These are phyloP conservation scores for Vigna hirtella DNA, from an alignment of 306 rosid species.

Conservation along the genomic window DNA sequence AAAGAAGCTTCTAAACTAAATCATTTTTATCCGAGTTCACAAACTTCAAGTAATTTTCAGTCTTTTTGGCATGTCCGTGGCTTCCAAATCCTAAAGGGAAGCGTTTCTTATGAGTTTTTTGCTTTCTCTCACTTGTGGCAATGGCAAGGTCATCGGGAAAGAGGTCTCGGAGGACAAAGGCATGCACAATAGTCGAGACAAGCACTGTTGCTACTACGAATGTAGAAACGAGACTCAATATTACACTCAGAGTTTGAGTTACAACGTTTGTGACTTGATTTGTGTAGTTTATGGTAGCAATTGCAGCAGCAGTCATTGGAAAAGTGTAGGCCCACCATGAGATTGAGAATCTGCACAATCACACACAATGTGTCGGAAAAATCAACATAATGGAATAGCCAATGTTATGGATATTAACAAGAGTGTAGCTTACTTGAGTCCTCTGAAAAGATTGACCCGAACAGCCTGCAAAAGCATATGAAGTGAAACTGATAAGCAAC, in stretches of 20 bases:
- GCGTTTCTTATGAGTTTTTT: constrained; percentile 51
- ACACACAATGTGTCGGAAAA: constrained; percentile 36
- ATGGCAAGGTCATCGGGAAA: constrained; percentile 81
- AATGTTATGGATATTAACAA: not conserved
- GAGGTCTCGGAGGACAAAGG: constrained; percentile 68
- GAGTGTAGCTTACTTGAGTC: constrained; percentile 63
- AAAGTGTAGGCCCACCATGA: constrained; percentile 94
- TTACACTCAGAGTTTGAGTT: constrained; percentile 57
- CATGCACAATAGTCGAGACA: constrained; percentile 57
- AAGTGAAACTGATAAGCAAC: constrained; percentile 24
- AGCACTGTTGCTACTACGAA: constrained; percentile 57
- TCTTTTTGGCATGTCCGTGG: constrained; percentile 48
- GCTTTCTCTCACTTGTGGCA: constrained; percentile 67
- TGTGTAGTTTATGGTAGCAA: constrained; percentile 68
- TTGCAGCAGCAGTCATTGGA: constrained; percentile 82
- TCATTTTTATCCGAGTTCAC: constrained; percentile 44
- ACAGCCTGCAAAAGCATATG: constrained; percentile 63
- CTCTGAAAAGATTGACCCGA: constrained; percentile 72
- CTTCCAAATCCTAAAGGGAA: constrained; percentile 49
- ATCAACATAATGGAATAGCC: constrained; percentile 6
- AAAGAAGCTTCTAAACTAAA: constrained; percentile 52
- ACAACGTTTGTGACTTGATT: constrained; percentile 52
- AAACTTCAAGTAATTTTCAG: constrained; percentile 58
- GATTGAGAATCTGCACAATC: constrained; percentile 63
- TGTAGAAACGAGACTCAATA: constrained; percentile 52